A percentile compares a stretch with the other conserved stretches of the same genome.
phyloP scores from a whole-genome alignment of 495 filamentous ascomycete genomes.

The Opeltia flavorubescens region DNA sequence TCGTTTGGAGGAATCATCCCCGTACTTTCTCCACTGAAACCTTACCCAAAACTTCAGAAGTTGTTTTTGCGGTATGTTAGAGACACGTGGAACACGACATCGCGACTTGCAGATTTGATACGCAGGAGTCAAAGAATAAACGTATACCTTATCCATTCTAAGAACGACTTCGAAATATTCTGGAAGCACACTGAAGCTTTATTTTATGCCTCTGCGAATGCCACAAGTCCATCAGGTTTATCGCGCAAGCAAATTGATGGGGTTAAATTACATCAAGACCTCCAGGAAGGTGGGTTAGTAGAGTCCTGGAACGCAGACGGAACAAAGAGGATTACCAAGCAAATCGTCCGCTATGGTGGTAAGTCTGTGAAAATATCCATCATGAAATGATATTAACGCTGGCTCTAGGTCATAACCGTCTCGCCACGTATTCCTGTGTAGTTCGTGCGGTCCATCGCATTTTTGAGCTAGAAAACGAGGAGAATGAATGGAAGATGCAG shows the following conservation, averaged over 20 bases:
- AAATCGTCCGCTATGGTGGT: conserved; percentile 14
- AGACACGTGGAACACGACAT: conserved; percentile 42
- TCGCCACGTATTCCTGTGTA: conserved; percentile 14
- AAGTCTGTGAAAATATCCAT: neutral
- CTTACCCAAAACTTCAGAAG: conserved; percentile 36
- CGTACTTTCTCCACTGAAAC: conserved; percentile 56
- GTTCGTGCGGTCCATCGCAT: conserved; percentile 9
- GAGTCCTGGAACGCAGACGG: conserved; percentile 11
- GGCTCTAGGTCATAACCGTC: conserved; percentile 13
- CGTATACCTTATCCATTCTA: conserved; percentile 62
- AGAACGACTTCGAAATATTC: conserved; percentile 64
- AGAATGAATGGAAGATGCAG: too few relatives aligned
- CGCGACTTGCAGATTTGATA: conserved; percentile 26
- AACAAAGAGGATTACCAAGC: conserved; percentile 7
- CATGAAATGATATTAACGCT: neutral
- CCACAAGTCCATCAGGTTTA: conserved; percentile 24
- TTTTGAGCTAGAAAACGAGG: too few relatives aligned
- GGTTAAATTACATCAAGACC: conserved; percentile 7
- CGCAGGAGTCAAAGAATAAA: conserved; percentile 37
- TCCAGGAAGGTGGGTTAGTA: conserved; percentile 6
- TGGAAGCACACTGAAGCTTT: conserved; percentile 42
- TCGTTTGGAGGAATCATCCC: conserved; percentile 63
- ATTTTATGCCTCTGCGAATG: conserved; percentile 42
- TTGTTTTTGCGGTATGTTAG: conserved; percentile 33
- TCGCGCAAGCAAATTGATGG: conserved; percentile 10